phyloP scores from a whole-genome alignment of 2,329 filamentous ascomycete species.

The Cryphonectria nitschkei region DNA sequence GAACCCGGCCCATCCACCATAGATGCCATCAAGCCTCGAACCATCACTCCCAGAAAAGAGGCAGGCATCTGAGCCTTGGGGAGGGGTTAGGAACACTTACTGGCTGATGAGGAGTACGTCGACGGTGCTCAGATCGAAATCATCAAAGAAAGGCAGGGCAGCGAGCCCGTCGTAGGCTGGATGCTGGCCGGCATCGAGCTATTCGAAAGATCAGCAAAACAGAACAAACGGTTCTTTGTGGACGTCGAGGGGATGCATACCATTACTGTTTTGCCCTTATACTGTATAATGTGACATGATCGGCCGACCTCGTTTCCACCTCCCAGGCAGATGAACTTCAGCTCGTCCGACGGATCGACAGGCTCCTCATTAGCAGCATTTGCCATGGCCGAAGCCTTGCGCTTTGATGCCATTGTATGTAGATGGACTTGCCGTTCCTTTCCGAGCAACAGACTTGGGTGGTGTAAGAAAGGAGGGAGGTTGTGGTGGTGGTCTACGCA shows the following conservation, averaged over 20 bases:
- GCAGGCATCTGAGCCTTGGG: slow-evolving; percentile 22
- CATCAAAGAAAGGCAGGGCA: slow-evolving; percentile 94
- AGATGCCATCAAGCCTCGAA: slow-evolving; percentile 22
- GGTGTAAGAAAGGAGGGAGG: not conserved
- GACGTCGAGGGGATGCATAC: slow-evolving; percentile 52
- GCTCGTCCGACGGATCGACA: slow-evolving; percentile 89
- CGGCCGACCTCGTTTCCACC: slow-evolving; percentile 96
- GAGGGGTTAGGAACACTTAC: slow-evolving; percentile 66
- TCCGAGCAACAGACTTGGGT: not conserved
- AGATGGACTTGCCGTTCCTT: not conserved
- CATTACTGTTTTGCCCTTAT: slow-evolving; percentile 99
- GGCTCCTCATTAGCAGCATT: slow-evolving; percentile 74
- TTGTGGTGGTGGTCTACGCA: not conserved
- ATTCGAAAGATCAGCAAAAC: slow-evolving; percentile 25
- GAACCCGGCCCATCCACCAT: slow-evolving; percentile 25
- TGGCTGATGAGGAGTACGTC: slow-evolving; percentile 98
- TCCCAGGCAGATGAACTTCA: slow-evolving; percentile 90
- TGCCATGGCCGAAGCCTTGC: slow-evolving; percentile 80
- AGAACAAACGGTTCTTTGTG: slow-evolving; percentile 11
- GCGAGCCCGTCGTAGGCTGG: slow-evolving; percentile 94
- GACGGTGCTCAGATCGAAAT: slow-evolving; percentile 96
- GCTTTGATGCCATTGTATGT: slow-evolving; percentile 80
- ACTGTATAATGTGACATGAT: slow-evolving; percentile 97
- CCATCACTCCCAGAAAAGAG: slow-evolving; percentile 26
- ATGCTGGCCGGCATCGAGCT: slow-evolving; percentile 97